phyloP scores from a whole-genome alignment of 2,329 filamentous ascomycete genomes.

The Cladosporium cucumerinum region DNA sequence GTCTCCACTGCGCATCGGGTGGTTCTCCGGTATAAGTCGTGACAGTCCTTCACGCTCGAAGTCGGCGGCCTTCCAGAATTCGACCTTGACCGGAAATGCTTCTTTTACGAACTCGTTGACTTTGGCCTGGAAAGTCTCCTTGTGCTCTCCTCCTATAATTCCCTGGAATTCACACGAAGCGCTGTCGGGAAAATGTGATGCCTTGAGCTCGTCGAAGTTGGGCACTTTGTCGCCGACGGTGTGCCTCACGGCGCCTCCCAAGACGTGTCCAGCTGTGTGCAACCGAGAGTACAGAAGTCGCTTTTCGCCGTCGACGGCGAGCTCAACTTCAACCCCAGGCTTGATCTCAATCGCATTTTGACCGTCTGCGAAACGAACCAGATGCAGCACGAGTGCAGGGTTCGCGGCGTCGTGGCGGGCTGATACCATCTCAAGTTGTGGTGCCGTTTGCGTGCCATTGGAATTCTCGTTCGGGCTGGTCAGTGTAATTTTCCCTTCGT shows the following conservation, averaged over 20 bases:
- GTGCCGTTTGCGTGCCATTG: neutral
- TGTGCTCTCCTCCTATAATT: conserved; percentile 61
- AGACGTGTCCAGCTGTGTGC: conserved; percentile 71
- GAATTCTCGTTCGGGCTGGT: neutral
- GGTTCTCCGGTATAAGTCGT: conserved; percentile 53
- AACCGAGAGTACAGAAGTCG: conserved; percentile 63
- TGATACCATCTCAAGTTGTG: conserved; percentile 51
- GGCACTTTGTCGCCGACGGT: conserved; percentile 52
- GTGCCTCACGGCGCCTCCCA: conserved; percentile 64
- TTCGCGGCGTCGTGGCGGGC: conserved; percentile 55
- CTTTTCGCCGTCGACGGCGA: conserved; percentile 59
- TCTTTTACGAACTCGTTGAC: conserved; percentile 57
- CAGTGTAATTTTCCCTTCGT: conserved; percentile 56
- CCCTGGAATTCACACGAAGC: conserved; percentile 68
- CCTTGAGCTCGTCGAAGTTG: conserved; percentile 64
- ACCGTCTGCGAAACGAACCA: conserved; percentile 52
- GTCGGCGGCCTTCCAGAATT: conserved; percentile 65
- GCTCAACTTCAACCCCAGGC: conserved; percentile 48
- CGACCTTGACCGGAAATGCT: conserved; percentile 59
- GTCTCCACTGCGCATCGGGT: conserved; percentile 36
- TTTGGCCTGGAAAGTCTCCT: conserved; percentile 58
- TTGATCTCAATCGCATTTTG: conserved; percentile 35
- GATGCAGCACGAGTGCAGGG: conserved; percentile 60
- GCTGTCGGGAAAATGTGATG: conserved; percentile 66
- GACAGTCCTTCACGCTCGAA: conserved; percentile 55